phyloP scores from a whole-genome alignment of 1,139 yeast species.

The Sugiyamaella xylanicola region DNA sequence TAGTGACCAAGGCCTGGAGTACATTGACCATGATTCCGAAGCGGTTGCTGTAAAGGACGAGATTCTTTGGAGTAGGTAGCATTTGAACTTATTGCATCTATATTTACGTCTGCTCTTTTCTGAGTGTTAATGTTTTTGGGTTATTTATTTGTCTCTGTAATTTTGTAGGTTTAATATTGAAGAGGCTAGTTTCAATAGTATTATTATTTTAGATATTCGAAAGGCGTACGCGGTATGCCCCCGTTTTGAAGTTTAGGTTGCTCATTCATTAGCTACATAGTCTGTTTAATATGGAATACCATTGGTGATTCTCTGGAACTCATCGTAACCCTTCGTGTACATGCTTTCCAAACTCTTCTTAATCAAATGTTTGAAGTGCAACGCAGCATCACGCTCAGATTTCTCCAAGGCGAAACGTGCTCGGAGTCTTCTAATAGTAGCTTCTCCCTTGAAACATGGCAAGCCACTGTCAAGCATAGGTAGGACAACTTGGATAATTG shows the following conservation, averaged over 20 bases:
- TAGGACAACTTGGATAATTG: constrained; percentile 77
- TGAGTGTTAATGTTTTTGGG: constrained; percentile 4
- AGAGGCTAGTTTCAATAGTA: constrained; percentile 1
- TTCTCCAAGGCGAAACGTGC: constrained; percentile 79
- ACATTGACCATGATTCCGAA: constrained; percentile 17
- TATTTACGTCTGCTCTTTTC: constrained; percentile 17
- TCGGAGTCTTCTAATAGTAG: constrained; percentile 76
- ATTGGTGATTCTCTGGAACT: constrained; percentile 92
- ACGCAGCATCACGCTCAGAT: constrained; percentile 83
- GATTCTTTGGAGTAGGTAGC: constrained; percentile 21
- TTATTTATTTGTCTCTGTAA: constrained; percentile 18
- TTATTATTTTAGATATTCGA: background rate
- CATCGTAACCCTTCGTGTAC: constrained; percentile 94
- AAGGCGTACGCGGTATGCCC: too few relatives aligned
- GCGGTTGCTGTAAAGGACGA: constrained; percentile 14
- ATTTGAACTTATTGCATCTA: background rate
- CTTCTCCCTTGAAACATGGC: constrained; percentile 88
- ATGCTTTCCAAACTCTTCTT: constrained; percentile 81
- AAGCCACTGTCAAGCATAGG: constrained; percentile 96
- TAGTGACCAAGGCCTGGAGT: constrained; percentile 23
- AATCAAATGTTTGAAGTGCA: constrained; percentile 72
- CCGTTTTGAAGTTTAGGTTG: too few relatives aligned
- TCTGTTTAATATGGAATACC: constrained; percentile 80
- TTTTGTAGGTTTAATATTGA: constrained; percentile 13
- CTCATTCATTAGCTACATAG: too few relatives aligned